These are phyloP conservation scores for Nakazawaea wickerhamii DNA, from an alignment of 805 yeast species.

Conservation along the genomic window DNA sequence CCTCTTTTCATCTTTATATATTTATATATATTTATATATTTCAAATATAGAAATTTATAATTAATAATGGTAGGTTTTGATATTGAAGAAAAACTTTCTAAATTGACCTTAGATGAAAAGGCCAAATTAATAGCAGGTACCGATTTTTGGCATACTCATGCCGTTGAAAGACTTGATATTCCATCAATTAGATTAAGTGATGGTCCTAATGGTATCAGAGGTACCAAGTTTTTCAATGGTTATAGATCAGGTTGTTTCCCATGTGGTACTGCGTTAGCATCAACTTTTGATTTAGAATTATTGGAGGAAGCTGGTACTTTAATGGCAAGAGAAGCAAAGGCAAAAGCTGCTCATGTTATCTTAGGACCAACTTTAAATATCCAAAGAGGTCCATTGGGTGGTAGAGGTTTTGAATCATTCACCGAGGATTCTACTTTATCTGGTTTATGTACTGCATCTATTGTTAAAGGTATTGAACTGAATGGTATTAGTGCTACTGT, in stretches of 20 bases:
- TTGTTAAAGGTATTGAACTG: constrained; percentile 50
- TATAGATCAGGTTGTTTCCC: constrained; percentile 41
- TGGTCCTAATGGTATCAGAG: constrained; percentile 47
- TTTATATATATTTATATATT: background rate
- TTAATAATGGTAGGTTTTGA: constrained; percentile 6
- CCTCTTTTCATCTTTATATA: background rate
- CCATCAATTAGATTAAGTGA: constrained; percentile 35
- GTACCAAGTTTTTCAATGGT: constrained; percentile 34
- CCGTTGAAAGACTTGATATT: constrained; percentile 28
- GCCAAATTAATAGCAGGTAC: constrained; percentile 25
- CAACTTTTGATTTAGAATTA: constrained; percentile 37
- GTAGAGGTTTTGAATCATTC: constrained; percentile 38
- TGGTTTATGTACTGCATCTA: constrained; percentile 41
- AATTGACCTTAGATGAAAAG: constrained; percentile 27
- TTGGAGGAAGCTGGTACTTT: constrained; percentile 33
- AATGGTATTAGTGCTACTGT: constrained; percentile 48
- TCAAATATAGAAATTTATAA: background rate
- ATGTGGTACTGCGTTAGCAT: constrained; percentile 41
- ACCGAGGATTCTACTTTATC: constrained; percentile 39
- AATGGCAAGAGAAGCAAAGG: constrained; percentile 38
- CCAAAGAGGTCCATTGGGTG: constrained; percentile 40
- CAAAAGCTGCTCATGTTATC: constrained; percentile 36
- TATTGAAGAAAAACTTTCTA: constrained; percentile 13
- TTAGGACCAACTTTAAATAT: constrained; percentile 34
- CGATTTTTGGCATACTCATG: constrained; percentile 37